Evolutionary conservation across 805 yeast genomes (phyloP).

Genomic region (Novakomyces olei): DNA sequence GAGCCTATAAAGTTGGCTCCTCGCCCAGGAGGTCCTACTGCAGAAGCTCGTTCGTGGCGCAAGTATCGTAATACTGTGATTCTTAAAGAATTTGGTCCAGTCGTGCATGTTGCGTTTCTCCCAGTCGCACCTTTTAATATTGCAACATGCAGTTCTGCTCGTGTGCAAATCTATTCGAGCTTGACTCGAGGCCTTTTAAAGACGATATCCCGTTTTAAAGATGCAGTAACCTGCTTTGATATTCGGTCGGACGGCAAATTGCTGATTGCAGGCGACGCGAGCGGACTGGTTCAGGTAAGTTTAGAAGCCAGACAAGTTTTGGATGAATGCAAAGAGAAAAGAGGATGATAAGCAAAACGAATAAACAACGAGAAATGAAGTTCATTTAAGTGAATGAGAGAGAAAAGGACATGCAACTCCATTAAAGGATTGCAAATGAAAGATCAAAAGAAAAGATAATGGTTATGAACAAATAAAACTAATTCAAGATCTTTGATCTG

Average conservation of each 20-base stretch:
- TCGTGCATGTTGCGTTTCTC: conserved; percentile 68
- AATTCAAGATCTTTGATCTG: conserved; percentile 43
- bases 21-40: conserved; percentile 64
- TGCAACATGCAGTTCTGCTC: conserved; percentile 76
- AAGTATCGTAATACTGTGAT: conserved; percentile 63
- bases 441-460: no score
- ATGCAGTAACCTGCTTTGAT: conserved; percentile 78
- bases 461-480: not conserved
- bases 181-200: conserved; percentile 78
- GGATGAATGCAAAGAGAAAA: no score
- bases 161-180: conserved; percentile 84
- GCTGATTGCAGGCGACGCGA: conserved; percentile 83
- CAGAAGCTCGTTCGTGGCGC: conserved; percentile 89
- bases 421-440: no score
- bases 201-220: conserved; percentile 72
- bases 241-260: conserved; percentile 80
- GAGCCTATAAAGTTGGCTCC: conserved; percentile 47
- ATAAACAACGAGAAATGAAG: no score
- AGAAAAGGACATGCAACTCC: no score
- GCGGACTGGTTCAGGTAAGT: conserved; percentile 53
- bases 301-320: not conserved
- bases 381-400: no score
- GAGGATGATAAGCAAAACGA: no score
- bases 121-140: conserved; percentile 74
- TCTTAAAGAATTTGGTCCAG: conserved; percentile 82